Evolutionary conservation across 352 stramenopile genomes (phyloP), one percentile per base, ranked within the genome.

Genomic region (Phytophthora sp.): DNA sequence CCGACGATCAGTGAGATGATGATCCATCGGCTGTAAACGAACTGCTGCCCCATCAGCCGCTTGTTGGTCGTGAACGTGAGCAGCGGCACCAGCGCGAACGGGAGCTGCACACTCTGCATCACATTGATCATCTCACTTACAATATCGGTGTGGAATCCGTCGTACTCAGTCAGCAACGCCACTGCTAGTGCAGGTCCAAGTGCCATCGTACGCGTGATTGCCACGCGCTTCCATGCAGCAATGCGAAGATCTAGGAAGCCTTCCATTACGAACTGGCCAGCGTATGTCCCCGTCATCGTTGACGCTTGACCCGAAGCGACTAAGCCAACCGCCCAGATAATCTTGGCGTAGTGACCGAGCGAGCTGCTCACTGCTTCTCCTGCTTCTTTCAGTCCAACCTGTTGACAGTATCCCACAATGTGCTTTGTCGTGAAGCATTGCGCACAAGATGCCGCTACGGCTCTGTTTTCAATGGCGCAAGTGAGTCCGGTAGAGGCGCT

Each of bases 201-300:
- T 0, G 93, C 94, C 11, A 98, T 79, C 7, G 89, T 73, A 13
- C 94, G 84, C 0, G 93, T 98, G 5, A 98, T 63, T 7, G 90
- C 86, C 7, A 95, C 87, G 29, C 94, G 79, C 46, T 91, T 77
- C 79, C 90, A 96, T 7, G 90, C 74, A 1, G 83, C 66, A 36
- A 98, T 82, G 45, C 82, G 69, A 6, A 98, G 66, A 42, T 96
- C 68, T 7, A 98, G 69, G 63, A 98, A 98, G 7, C 91, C 93
- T 67, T 97, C 90, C 88, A 98, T 98, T n/a, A 98, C 89, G 42
- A 97, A 97, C 71, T 98, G 94, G 13, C 93, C 93, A 0, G 94
- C 93, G 66, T 97, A 98, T n/a, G 94, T 98, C 7, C 91, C 93
- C 2, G 94, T 98, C 81, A 98, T 98, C 2, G 92, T 96, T 23